Evolutionary conservation across 176 grass and related monocot species (phyloP), one percentile per base, ranked within the genome.

Genomic region (Coix lacrymajobi): DNA sequence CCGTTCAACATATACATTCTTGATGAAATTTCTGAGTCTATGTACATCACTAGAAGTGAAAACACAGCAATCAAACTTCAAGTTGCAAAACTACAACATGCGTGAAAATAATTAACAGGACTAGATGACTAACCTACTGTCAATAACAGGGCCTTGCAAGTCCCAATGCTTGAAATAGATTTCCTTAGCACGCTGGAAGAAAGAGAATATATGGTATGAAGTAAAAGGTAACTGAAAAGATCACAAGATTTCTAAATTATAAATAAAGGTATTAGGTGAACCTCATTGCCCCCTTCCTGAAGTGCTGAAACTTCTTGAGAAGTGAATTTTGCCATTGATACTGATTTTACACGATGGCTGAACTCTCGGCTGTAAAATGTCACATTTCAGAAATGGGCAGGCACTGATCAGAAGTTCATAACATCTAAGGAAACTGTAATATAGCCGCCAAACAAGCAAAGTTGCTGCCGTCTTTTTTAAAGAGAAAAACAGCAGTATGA

Each of bases 91-190:
- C 77, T 82, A 87, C 34, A 69, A 22, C 57, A 49, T 34, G 24
- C 24, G 8, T 69, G 67, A 82, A 63, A 77, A 78, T 66, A 63
- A 37, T 26, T 66, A 56, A 34, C 39, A 78, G 24, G 29, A 84
- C 52, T 78, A 64, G 46, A 38, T 68, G 83, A 81, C 73, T 75
- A 79, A 93, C 91, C 91, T 90, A 79, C 61, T 68, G 60, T 93
- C 84, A 76, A 74, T 88, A 85, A 80, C 58, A 76, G 77, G 72
- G 5, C 85, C 81, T 33, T 87, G 84, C 32, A 71, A 73, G 84
- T 93, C 91, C 91, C 91, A 93, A 49, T 87, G 81, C 60, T 93
- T 93, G 45, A 90, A 90, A 81, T 93, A 93, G 8, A 93, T 93
- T 78, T 77, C 71, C 76, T 85, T 90, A 32, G 85, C 91, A 82